Base-by-base conservation (phyloP, 1,139 yeast genomes). In the Magnusiomyces tetraspermus region DNA sequence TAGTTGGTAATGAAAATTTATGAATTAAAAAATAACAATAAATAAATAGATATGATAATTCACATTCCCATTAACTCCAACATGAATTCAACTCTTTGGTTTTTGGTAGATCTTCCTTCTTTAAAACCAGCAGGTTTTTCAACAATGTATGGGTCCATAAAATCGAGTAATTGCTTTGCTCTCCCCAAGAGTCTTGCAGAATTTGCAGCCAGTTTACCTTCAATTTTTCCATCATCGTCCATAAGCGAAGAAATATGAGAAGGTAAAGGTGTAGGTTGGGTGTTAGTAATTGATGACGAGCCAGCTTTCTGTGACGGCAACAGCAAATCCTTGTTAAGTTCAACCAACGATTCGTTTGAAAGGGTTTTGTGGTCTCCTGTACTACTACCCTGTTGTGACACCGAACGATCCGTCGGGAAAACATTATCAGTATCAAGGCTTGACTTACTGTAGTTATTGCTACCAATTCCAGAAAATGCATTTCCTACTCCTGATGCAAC, bases 31-130 rank as follows among this genome's bases (percentile, higher is more conserved):
- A 36, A 36, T 36, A 36, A 3, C 3, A 36, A 36, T n/a, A n/a
- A 36, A 36, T 4, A 36, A 3, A n/a, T 36, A 5, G 15, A 5
- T 36, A 4, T n/a, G 17, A 30, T 10, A 30, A 30, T n/a, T 36
- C 23, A 46, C n/a, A 46, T 24, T 2, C 49, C 49, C 30, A 46
- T 22, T 17, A 46, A 36, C 31, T 46, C 49, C 30, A 23, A n/a
- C 28, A 46, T 22, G n/a, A 46, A 46, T 15, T 46, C 49, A 15
- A 46, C 21, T 17, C 49, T 21, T 36, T 36, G 42, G 23, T 22
- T 31, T 22, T 46, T 46, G 10, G 23, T 36, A 8, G 49, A 24
- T 22, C 21, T 46, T 21, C 31, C 36, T 2, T 46, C 49, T n/a
- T 37, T 36, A 11, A 46, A 36, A 23, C 19, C 22, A 1, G 21